These are phyloP conservation scores for carrot (Daucus carota) DNA, from an alignment of 129 eudicot genomes.

Conservation along the genomic window DNA sequence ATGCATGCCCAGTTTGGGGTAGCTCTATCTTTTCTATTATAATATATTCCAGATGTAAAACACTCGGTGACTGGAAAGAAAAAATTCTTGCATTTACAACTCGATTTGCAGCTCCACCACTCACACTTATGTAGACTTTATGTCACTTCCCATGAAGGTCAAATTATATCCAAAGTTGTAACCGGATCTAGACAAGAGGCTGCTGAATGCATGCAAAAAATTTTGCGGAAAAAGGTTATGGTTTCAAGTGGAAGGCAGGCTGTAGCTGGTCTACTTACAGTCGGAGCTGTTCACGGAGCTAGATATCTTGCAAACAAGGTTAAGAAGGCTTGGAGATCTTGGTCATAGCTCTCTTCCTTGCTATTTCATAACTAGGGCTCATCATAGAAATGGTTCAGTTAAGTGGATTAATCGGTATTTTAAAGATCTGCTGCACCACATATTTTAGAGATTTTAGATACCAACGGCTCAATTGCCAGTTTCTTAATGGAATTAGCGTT, in stretches of 20 bases:
- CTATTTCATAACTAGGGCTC: not conserved
- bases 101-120: not conserved
- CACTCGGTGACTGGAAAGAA: not conserved
- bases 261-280: conserved; percentile 70
- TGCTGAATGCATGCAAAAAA: conserved; percentile 52
- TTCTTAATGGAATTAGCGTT: not conserved
- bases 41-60: not conserved
- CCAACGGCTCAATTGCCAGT: not conserved
- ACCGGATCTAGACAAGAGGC: conserved; percentile 58
- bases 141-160: conserved; percentile 29
- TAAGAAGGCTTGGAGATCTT: conserved; percentile 80
- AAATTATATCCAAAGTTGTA: conserved; percentile 23
- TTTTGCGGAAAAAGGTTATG: conserved; percentile 69
- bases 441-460: not conserved
- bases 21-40: not conserved
- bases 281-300: conserved; percentile 62
- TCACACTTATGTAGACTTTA: not conserved
- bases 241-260: conserved; percentile 86
- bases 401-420: not conserved
- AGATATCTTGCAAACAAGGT: conserved; percentile 65
- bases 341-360: conserved; percentile 12
- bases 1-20: not conserved
- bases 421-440: not conserved
- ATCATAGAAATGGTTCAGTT: too few relatives aligned
- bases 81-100: not conserved